Evolutionary conservation across 2,329 filamentous ascomycete genomes (phyloP), one percentile per base, ranked within the genome.

Genomic region (Arthrinium phaeospermum): DNA sequence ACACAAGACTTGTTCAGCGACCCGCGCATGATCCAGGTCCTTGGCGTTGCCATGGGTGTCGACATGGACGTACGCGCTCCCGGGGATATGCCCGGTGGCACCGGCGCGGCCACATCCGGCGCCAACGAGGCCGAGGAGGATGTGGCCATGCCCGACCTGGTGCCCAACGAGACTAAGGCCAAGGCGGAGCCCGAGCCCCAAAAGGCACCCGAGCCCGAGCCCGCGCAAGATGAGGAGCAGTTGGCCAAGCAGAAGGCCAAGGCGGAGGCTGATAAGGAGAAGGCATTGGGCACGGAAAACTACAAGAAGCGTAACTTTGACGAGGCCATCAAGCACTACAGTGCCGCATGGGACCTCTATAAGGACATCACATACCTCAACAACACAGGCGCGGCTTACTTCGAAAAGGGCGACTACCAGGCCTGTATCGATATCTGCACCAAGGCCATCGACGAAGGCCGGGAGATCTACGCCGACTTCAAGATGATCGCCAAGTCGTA

Each of bases 241-340:
- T 82, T 91, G 71, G 93, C 93, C 74, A 95, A 95, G 84, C 93
- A 93, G 85, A 94, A 96, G 87, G 94, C 94, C 53, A 97, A 98
- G 87, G 94, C 92, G 79, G 94, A 93, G 75, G 96, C 95, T 64
- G 96, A 99, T 78, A 94, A 95, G 82, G 93, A 98, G 85, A 99
- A 99, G 90, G 93, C 92, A 44, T 87, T 97, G 72, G 96, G 96
- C 72, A 99, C 96, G 19, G 94, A 96, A 78, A 92, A 92, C 82
- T 99, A 99, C 89, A 99, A 99, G 92, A 98, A 98, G 90, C 92
- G 94, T 77, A 92, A 98, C 81, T 98, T 99, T 77, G 96, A 98
- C 79, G 91, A 93, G 80, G 96, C 96, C 69, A 98, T 99, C 79
- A 91, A 92, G 80, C 94, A 99, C 86, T 99, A 99, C 87, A 90